phyloP scores from a whole-genome alignment of 352 stramenopile genomes.

The Aphanomyces invadans region DNA sequence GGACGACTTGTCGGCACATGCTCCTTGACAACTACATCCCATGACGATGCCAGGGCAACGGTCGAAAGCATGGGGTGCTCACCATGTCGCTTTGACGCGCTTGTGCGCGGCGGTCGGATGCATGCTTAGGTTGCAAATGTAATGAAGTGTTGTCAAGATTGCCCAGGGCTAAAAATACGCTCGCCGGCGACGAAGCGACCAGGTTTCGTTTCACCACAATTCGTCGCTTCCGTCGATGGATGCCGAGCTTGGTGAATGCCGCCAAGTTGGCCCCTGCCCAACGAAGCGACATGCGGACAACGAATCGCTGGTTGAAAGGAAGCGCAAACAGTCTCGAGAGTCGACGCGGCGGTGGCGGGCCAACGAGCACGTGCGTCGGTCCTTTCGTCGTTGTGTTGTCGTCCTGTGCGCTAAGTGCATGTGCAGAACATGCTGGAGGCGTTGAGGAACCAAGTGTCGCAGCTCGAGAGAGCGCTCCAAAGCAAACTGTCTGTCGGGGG shows the following conservation, averaged over 20 bases:
- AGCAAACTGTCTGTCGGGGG: neutral
- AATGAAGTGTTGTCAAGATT: too few species aligned
- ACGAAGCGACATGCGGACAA: neutral
- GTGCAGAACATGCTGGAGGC: conserved; percentile 3
- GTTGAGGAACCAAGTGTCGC: neutral
- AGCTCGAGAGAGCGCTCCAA: conserved; percentile 3
- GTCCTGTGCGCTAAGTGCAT: too few species aligned
- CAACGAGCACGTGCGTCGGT: conserved; percentile 9
- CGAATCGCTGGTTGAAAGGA: neutral
- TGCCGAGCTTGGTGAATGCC: neutral
- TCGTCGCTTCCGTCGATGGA: too few species aligned
- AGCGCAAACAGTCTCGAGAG: conserved; percentile 4
- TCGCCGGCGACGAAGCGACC: too few species aligned
- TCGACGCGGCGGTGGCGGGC: conserved; percentile 12
- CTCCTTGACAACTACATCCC: neutral
- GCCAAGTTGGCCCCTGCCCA: neutral
- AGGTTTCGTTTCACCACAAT: too few species aligned
- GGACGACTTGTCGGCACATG: neutral
- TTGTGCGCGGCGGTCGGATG: too few species aligned
- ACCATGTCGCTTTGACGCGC: neutral
- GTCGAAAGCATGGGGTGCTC: neutral
- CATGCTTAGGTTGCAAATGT: neutral
- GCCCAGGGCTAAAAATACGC: neutral
- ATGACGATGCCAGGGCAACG: neutral
- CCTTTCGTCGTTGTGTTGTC: neutral